Conservation (phyloP, 2,329 filamentous ascomycete species). For the Arthrocladium fulminans region DNA sequence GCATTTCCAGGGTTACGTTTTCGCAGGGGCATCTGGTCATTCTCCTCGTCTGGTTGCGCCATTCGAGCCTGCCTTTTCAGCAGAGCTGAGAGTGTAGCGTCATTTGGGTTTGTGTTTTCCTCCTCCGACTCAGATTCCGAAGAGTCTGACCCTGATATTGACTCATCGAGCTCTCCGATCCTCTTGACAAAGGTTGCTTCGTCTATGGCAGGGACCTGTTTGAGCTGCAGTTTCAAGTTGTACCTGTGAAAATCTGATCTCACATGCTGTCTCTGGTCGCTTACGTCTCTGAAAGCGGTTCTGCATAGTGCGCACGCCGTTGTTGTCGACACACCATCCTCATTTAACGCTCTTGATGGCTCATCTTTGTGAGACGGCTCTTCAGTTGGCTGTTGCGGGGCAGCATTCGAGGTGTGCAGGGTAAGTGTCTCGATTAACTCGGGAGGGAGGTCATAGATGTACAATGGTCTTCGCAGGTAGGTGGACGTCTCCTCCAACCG, state of each 20-base stretch:
- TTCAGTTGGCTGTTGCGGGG: conserved; percentile 18
- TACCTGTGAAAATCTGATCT: conserved; percentile 89
- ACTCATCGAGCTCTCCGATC: conserved; percentile 80
- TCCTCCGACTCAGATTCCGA: conserved; percentile 58
- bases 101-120: conserved; percentile 42
- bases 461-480: conserved; percentile 41
- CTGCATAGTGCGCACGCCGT: conserved; percentile 76
- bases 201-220: conserved; percentile 60
- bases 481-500: conserved; percentile 11
- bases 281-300: conserved; percentile 59
- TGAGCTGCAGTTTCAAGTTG: conserved; percentile 85
- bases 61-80: conserved; percentile 76
- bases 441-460: conserved; percentile 71
- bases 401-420: conserved; percentile 41
- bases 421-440: conserved; percentile 62
- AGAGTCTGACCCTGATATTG: conserved; percentile 68
- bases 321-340: conserved; percentile 41
- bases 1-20: conserved; percentile 54
- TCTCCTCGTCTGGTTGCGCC: conserved; percentile 42
- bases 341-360: conserved; percentile 8
- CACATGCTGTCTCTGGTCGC: conserved; percentile 76
- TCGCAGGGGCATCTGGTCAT: conserved; percentile 39
- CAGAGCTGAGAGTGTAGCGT: conserved; percentile 64
- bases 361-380: background rate
- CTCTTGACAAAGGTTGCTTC: conserved; percentile 82